Evolutionary conservation across 2,329 filamentous ascomycete genomes (phyloP).

Genomic region (Colletotrichum melonis): DNA sequence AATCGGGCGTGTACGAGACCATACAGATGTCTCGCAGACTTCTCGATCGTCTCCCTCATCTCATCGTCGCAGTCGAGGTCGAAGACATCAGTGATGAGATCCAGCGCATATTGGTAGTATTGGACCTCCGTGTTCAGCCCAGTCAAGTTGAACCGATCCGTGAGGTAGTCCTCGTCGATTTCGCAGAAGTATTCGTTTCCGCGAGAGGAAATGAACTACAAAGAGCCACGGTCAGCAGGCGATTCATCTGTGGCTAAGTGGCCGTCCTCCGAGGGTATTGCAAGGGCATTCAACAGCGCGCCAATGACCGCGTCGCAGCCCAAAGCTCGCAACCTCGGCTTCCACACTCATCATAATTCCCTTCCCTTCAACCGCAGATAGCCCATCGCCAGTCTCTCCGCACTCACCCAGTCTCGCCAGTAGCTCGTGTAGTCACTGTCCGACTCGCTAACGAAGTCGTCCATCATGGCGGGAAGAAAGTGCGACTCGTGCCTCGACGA

Average conservation of each 20-base stretch:
- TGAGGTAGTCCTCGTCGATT: conserved; percentile 98
- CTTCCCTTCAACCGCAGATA: neutral
- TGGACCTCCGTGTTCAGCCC: conserved; percentile 97
- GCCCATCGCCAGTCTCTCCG: neutral
- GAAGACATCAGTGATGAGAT: conserved; percentile 97
- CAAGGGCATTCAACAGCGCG: neutral
- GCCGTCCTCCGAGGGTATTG: neutral
- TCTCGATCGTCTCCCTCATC: conserved; percentile 97
- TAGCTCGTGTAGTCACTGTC: conserved; percentile 99
- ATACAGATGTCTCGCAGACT: conserved; percentile 94
- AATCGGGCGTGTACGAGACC: conserved; percentile 96
- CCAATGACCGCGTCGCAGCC: neutral
- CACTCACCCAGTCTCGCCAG: conserved; percentile 97
- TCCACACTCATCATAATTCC: neutral
- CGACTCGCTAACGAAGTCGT: conserved; percentile 97
- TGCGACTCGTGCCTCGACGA: conserved; percentile 30
- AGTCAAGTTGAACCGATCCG: conserved; percentile 97
- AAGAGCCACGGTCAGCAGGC: conserved; percentile 37
- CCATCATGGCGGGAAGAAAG: conserved; percentile 69
- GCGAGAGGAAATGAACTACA: conserved; percentile 94
- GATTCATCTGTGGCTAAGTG: neutral
- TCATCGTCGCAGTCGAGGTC: conserved; percentile 99
- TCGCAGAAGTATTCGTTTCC: conserved; percentile 99
- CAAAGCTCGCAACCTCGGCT: neutral
- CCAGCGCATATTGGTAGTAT: conserved; percentile 98